Conservation (phyloP, 768 basidiomycete species). For the Dentipellis sp. region DNA sequence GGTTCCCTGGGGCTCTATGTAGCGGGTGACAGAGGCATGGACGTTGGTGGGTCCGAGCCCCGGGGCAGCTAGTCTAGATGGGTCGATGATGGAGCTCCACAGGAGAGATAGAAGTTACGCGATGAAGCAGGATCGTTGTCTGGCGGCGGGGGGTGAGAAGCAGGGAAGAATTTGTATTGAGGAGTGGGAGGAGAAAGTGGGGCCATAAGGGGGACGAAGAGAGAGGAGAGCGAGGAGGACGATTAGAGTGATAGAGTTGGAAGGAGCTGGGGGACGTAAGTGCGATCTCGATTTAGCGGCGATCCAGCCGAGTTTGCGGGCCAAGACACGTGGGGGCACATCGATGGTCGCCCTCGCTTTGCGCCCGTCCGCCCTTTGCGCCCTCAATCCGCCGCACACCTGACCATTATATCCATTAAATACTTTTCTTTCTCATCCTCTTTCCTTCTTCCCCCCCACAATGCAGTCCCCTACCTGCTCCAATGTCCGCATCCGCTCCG, state of each 20-base stretch:
- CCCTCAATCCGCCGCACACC: not conserved
- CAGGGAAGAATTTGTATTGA: not conserved
- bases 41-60: not conserved
- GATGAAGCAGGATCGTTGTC: not conserved
- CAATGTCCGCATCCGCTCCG: conserved; percentile 70
- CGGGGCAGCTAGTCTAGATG: not conserved
- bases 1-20: too few species aligned
- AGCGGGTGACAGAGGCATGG: too few species aligned
- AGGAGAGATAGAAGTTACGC: not conserved
- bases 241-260: not conserved
- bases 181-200: not conserved
- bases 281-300: not conserved
- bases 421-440: conserved; percentile 8
- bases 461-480: conserved; percentile 75
- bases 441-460: conserved; percentile 14
- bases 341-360: not conserved
- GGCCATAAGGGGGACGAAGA: not conserved
- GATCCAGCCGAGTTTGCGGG: not conserved
- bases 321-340: not conserved
- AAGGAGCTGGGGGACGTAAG: not conserved
- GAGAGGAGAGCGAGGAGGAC: not conserved
- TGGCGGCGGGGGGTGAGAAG: not conserved
- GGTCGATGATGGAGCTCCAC: not conserved
- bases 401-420: conserved; percentile 9
- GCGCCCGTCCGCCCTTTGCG: not conserved